Evolutionary conservation across 2,329 filamentous ascomycete genomes (phyloP), one percentile per base, ranked within the genome.

Genomic region (Furcasterigmium furcatum): DNA sequence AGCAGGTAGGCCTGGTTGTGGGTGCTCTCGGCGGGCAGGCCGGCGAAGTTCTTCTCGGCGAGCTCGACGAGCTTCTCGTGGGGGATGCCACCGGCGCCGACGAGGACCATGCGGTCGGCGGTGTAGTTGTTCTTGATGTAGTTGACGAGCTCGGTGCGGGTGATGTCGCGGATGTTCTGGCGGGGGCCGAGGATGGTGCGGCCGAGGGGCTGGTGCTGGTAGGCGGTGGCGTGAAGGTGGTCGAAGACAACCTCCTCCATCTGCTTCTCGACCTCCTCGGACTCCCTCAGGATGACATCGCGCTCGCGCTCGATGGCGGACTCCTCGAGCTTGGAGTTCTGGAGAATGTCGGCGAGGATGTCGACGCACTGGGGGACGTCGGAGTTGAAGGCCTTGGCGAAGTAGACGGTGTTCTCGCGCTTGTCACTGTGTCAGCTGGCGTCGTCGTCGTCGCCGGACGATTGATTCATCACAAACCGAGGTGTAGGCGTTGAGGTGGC

Each of bases 121-220:
- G 91, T 96, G 82, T 99, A 99, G 84, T 99, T 99, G 76, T 83
- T 94, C 82, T 95, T 96, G 82, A 99, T 97, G 78, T 99, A 99
- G 77, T 88, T 88, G 70, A 79, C 76, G 58, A 99, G 81, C 72
- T 99, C 92, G 61, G 89, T 83, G 62, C 91, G 87, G 71, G 87
- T 86, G 74, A 99, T 99, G 72, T 87, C 91, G 70, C 91, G 84
- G 71, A 99, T 99, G 82, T 99, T 99, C 80, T 99, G 85, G 74
- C 91, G 91, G 58, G 94, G 94, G 58, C 94, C 94, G 54, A 99
- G 84, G 69, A 99, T 99, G 59, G 94, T 99, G 68, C 94, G 91
- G 71, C 94, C 94, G 49, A 99, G 84, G 52, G 94, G 87, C 78
- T 99, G 94, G 67, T 85, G 80, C 78, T 96, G 91, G 84, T 89